phyloP scores from a whole-genome alignment of 2,329 filamentous ascomycete species.

The Gaeumannomyces tritici region DNA sequence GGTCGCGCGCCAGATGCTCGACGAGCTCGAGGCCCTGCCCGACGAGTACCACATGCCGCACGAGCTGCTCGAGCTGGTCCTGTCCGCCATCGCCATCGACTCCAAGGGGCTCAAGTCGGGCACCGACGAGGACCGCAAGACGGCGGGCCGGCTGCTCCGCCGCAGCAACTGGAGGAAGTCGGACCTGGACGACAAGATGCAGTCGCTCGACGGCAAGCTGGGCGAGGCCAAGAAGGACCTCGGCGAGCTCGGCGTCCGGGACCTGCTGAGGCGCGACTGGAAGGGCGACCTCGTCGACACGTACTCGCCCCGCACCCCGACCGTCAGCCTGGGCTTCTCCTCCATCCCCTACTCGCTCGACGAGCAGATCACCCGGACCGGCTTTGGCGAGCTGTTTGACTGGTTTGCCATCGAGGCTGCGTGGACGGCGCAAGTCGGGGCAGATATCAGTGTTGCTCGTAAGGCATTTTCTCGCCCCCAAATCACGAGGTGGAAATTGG shows the following conservation, averaged over 20 bases:
- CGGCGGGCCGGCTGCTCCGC: slow-evolving; percentile 25
- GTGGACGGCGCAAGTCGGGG: slow-evolving; percentile 33
- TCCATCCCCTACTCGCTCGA: slow-evolving; percentile 35
- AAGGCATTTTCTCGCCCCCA: too few species aligned
- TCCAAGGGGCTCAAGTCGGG: slow-evolving; percentile 28
- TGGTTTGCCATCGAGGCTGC: slow-evolving; percentile 38
- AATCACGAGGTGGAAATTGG: too few species aligned
- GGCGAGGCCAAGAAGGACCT: slow-evolving; percentile 31
- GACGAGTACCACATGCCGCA: slow-evolving; percentile 37
- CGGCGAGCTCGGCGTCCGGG: slow-evolving; percentile 27
- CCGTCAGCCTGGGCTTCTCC: slow-evolving; percentile 33
- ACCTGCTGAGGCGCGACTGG: slow-evolving; percentile 35
- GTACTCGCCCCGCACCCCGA: slow-evolving; percentile 29
- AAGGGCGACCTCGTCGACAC: slow-evolving; percentile 37
- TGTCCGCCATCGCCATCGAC: slow-evolving; percentile 35
- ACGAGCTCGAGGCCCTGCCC: slow-evolving; percentile 30
- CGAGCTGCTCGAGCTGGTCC: slow-evolving; percentile 35
- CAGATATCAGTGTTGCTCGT: slow-evolving; percentile 29
- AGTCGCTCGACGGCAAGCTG: slow-evolving; percentile 27
- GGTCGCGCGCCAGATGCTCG: slow-evolving; percentile 34
- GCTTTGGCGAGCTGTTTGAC: slow-evolving; percentile 34
- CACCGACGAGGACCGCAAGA: slow-evolving; percentile 26
- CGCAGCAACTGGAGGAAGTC: slow-evolving; percentile 30
- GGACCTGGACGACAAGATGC: slow-evolving; percentile 29
- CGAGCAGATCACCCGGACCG: slow-evolving; percentile 32